Evolutionary conservation across 2,329 filamentous ascomycete genomes (phyloP), one percentile per base, ranked within the genome.

Genomic region (Paecilomyces niveus): DNA sequence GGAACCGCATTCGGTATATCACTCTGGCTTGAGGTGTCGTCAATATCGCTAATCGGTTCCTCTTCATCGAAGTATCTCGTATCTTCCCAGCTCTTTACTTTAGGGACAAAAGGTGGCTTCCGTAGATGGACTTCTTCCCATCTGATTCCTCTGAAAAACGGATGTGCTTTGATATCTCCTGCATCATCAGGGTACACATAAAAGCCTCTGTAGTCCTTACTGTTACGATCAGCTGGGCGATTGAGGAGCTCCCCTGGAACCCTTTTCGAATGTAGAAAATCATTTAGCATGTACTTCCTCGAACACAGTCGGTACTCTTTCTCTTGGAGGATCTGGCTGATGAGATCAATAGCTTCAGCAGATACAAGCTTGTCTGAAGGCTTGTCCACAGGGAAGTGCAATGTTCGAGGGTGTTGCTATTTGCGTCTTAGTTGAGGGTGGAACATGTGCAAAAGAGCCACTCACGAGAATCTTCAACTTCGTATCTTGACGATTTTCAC

Each of bases 41-140:
- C 81, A 79, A 74, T 64, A 65, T 89, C 86, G 33, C 83, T 85
- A 55, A 93, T 85, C 29, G 87, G 80, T 49, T 89, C 85, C 63
- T 91, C 89, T 10, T 68, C 69, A 54, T 92, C 88, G 68, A 97
- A 97, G 70, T 96, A 97, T 67, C 89, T 90, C 0, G 92, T 94
- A 69, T 92, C 89, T 55, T 89, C 87, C 62, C 81, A 78, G 31
- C 80, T 78, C 45, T 80, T 79, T 24, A 97, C 86, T 9, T 85
- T 81, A 0, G 93, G 93, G 0, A 95, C 78, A 67, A 95, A 93
- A 0, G 92, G 92, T 0, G 93, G 92, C 8, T 78, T 78, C 57
- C 85, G 82, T 33, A 82, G 75, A 67, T 94, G 89, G 15, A 96
- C 74, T 0, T 83, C 83, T 13, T 89, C 84, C 94, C 91, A 97